A percentile compares a stretch with the other conserved stretches of the same genome.
Conservation (phyloP, 305 asterid species). For the Nicotiana rustica region DNA sequence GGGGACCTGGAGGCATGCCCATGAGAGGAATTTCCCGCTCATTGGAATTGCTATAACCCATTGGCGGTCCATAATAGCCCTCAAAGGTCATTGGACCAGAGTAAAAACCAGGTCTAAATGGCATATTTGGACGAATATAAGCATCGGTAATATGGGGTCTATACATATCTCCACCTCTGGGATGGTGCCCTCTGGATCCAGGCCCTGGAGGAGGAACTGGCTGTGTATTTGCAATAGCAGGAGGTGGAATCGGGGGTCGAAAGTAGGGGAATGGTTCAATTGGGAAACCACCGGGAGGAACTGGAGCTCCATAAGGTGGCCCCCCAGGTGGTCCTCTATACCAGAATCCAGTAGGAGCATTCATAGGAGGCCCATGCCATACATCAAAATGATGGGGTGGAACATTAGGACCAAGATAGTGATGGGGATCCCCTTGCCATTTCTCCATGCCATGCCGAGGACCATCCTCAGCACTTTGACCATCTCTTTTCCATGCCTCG, state of each 20-base stretch:
- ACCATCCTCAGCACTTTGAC: conserved; percentile 63
- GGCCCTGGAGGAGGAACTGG: conserved; percentile 65
- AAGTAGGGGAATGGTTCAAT: conserved; percentile 84
- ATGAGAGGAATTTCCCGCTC: conserved; percentile 77
- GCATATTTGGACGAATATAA: conserved; percentile 83
- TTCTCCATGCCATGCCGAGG: conserved; percentile 61
- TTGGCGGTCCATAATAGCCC: conserved; percentile 87
- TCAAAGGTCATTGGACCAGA: conserved; percentile 83
- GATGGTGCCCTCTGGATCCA: conserved; percentile 90
- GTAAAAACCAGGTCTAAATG: conserved; percentile 88
- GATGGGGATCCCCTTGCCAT: conserved; percentile 87
- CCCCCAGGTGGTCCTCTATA: conserved; percentile 85
- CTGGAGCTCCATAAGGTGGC: conserved; percentile 78
- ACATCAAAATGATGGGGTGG: conserved; percentile 84
- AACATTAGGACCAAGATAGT: conserved; percentile 60
- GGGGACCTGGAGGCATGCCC: conserved; percentile 70
- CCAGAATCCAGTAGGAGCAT: conserved; percentile 82
- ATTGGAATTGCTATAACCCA: conserved; percentile 72
- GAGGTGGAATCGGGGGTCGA: conserved; percentile 78
- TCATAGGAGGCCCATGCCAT: conserved; percentile 88
- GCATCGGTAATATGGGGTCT: conserved; percentile 80
- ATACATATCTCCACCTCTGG: conserved; percentile 81
- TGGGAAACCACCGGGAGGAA: conserved; percentile 80
- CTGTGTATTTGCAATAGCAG: conserved; percentile 72
- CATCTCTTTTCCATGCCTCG: conserved; percentile 69